phyloP scores from a whole-genome alignment of 2,329 filamentous ascomycete genomes.

The Paraphoma chrysanthemicola region DNA sequence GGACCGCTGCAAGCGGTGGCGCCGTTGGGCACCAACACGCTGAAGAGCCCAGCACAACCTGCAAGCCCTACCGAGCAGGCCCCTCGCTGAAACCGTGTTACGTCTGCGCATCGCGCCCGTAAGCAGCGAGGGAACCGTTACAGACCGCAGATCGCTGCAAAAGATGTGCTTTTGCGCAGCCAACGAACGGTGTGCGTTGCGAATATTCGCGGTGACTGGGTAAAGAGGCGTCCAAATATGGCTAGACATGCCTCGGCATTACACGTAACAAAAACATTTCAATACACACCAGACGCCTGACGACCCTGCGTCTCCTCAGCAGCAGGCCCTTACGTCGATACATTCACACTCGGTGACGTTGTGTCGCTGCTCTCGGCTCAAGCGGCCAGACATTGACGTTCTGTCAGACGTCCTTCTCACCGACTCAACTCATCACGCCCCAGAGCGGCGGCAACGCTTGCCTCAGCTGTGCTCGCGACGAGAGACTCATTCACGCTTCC shows the following conservation, averaged over 20 bases:
- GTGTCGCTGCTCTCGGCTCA: not conserved
- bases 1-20: slow-evolving; percentile 27
- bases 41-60: slow-evolving; percentile 16
- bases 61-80: slow-evolving; percentile 6
- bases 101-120: not conserved
- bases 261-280: slow-evolving; percentile 1
- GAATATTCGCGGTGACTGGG: not conserved
- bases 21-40: slow-evolving; percentile 36
- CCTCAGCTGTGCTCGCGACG: not conserved
- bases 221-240: not conserved
- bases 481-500: slow-evolving; percentile 4
- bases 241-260: slow-evolving; percentile 1
- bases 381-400: slow-evolving; percentile 2
- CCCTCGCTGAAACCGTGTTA: slow-evolving; percentile 11
- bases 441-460: not conserved
- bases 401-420: slow-evolving; percentile 24
- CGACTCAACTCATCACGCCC: slow-evolving; percentile 19
- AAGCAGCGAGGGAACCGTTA: not conserved
- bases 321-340: slow-evolving; percentile 3
- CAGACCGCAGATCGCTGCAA: not conserved
- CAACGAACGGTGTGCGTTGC: not conserved
- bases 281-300: slow-evolving; percentile 2
- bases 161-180: not conserved
- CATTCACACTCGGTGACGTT: slow-evolving; percentile 14
- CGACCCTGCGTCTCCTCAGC: slow-evolving; percentile 8